Evolutionary conservation across 2,329 filamentous ascomycete species (phyloP), one percentile per base, ranked within the genome.

Genomic region (Neopestalotiopsis sp.): DNA sequence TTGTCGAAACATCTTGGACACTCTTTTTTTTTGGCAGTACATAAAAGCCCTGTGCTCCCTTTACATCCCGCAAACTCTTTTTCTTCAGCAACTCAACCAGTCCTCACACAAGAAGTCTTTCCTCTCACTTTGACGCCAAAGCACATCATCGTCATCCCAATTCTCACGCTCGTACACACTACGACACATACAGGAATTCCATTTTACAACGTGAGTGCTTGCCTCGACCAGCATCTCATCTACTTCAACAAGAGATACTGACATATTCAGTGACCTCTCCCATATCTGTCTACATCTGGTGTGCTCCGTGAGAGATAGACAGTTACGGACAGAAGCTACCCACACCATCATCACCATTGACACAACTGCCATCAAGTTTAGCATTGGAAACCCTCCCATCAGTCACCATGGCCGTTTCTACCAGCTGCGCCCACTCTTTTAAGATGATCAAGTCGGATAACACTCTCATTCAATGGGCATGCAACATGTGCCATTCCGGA

Each of bases 361-460:
- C 57, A 28, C 57, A 4, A 28, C 10, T 12, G 24, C 17, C 32
- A 63, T 12, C 13, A 30, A 58, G 28, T 24, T 20, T 28, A 28
- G 24, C 24, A 14, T 7, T 49, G 52, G 24, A 67, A 59, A 56
- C n/a, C 12, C 56, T 66, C 70, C 68, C 57, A 60, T 64, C 69
- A 7, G 70, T 71, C 74, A 79, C 69, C 71, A 88, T 88, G 85
- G 85, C 84, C 69, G 83, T 90, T 78, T 84, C 86, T 66, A 84
- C 80, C 71, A 84, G 84, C 70, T 92, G 90, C 78, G 83, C 85
- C 45, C 90, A 92, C 77, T 84, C 84, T 12, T 92, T 91, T 80
- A 85, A 84, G 75, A 84, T 91, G 78, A 86, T 92, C 80, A 92
- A 92, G 80, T 90, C 88, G 38, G 89, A 91, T 74, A 90, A 83